Evolutionary conservation across 1,139 yeast species (phyloP), one percentile per base, ranked within the genome.

Genomic region (Kodamaea anthophila): DNA sequence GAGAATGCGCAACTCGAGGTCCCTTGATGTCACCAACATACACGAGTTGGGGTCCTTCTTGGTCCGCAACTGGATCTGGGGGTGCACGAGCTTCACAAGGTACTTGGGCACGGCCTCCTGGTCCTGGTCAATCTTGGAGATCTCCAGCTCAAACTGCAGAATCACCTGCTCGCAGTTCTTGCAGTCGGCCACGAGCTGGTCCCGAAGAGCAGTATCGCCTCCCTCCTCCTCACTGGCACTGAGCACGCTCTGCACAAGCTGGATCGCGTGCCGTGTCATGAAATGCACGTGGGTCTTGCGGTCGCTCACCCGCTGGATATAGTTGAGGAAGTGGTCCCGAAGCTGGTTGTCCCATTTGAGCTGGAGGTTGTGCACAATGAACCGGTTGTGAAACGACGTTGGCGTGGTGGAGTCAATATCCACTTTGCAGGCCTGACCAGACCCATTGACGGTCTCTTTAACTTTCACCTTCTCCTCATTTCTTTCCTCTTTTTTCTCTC

Each of bases 261-360:
- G 77, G 10, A 85, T 76, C 0, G 95, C 94, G 38, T 72, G 74
- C 35, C 80, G 74, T 10, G 86, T 72, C 65, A 80, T 59, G 38
- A 74, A 78, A 24, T 34, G 38, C 1, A 66, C 60, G 29, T 71
- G 64, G 3, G 80, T 71, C 30, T 66, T 66, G 21, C 82, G 58
- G 24, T 77, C 73, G 13, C 72, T 67, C 7, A 79, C 65, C 30
- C 74, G 65, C 36, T 79, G 81, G 21, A 80, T 51, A 45, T 84
- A 85, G 23, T 74, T 67, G 41, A 71, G 64, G 32, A 86, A 60
- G 20, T 73, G 65, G 41, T 83, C 74, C 31, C 94, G 64, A 9
- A 80, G 64, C 5, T 60, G 51, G 37, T 82, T 80, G 49, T 82
- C 79, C 96, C 96, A 87, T 41, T 77, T 81, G 46, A 87, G 51